Base-by-base conservation (phyloP, 306 rosid species). In the Potentilla sterilis region DNA sequence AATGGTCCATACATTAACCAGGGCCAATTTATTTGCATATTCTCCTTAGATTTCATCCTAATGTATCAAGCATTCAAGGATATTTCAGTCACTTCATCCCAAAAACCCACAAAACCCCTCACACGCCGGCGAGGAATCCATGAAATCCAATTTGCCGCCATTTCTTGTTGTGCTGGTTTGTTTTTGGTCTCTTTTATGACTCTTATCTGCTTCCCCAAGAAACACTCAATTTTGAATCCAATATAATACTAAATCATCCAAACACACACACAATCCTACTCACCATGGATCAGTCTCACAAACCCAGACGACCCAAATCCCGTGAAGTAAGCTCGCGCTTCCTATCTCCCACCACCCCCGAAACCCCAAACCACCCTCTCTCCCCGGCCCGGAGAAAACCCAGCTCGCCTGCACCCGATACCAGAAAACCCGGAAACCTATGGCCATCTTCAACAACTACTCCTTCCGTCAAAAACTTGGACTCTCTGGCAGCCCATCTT, bases 401-500 rank as follows among this genome's bases (percentile, higher is more conserved):
- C 10, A 68, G 70, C 10, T 44, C 83, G 5, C 73, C 66, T 22
- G 65, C 80, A 32, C 2, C 73, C 6, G 85, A 77, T 0, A 15
- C 67, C 9, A 46, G 71, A 7, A 85, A 77, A 34, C 80, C 80
- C 21, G 86, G 83, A 21, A 86, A 83, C 15, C 89, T 92, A 8
- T 90, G 92, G 96, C 98, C 97, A 55, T 87, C 97, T 46, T 70
- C 89, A 0, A 46, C 83, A 6, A 18, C 85, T 6, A 18, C 85
- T 6, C 24, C 79, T 24, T 74, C 83, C 8, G 5, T 37, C 68
- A 80, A 71, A 38, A 87, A 52, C 79, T 18, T 75, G 6, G 87
- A 77, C 19, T 88, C 95, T 37, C 88, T 92, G 6, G 97, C 89
- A 7, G 89, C 87, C 74, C 95, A 89, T 75, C 85, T 95, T 42